phyloP scores from a whole-genome alignment of 78 protist species.

The Chrysochromulina tobinii region DNA sequence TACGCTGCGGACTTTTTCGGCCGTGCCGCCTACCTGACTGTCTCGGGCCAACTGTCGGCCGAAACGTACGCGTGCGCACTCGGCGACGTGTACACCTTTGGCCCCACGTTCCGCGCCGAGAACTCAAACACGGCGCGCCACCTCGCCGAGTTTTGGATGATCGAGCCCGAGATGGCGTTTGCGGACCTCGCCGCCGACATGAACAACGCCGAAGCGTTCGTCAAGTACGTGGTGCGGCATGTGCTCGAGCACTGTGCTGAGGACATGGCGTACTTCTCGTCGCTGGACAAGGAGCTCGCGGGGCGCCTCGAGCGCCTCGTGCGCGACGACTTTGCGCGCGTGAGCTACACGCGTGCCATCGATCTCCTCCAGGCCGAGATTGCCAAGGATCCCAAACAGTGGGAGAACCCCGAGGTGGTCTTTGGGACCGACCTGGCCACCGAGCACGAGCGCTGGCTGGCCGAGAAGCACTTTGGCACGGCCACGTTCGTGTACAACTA shows the following conservation, averaged over 20 bases:
- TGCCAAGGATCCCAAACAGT: background rate
- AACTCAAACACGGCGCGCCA: constrained; percentile 65
- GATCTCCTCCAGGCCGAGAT: constrained; percentile 45
- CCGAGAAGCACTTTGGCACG: background rate
- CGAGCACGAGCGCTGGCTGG: constrained; percentile 81
- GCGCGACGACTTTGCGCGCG: constrained; percentile 11
- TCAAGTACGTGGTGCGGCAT: background rate
- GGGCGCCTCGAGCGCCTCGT: constrained; percentile 21
- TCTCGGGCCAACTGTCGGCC: constrained; percentile 75
- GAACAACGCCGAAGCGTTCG: constrained; percentile 65
- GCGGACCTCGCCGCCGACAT: constrained; percentile 63
- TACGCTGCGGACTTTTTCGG: background rate
- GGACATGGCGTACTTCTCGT: constrained; percentile 1
- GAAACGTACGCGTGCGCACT: constrained; percentile 61
- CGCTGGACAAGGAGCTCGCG: background rate
- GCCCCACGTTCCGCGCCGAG: constrained; percentile 78
- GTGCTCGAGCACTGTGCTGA: constrained; percentile 14
- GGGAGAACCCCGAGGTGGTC: constrained; percentile 19
- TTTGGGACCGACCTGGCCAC: constrained; percentile 76
- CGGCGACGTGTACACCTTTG: constrained; percentile 83
- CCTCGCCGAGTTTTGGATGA: constrained; percentile 91
- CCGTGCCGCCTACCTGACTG: constrained; percentile 72
- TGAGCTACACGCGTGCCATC: constrained; percentile 71
- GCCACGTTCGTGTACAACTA: constrained; percentile 28
- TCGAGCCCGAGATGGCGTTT: constrained; percentile 88